Evolutionary conservation across 2,329 filamentous ascomycete species (phyloP).

Genomic region (Chrysoporthe cubensis): DNA sequence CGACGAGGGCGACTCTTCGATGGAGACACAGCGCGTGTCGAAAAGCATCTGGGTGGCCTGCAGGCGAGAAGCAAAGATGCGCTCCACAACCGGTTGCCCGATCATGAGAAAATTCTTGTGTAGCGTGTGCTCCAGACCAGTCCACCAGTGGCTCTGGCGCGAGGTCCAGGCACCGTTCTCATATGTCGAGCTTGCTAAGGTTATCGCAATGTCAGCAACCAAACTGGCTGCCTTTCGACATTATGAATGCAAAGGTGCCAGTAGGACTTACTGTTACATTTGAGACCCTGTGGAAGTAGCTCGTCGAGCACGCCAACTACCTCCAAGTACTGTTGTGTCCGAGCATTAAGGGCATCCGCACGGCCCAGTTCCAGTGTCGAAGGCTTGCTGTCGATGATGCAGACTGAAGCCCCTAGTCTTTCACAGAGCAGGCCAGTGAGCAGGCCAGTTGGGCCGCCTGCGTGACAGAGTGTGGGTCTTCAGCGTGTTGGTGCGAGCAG

Average conservation of each 20-base stretch:
- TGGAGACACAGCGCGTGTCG: background rate
- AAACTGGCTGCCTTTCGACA: background rate
- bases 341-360: constrained; percentile 53
- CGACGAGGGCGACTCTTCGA: constrained; percentile 20
- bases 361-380: constrained; percentile 44
- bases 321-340: constrained; percentile 53
- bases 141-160: constrained; percentile 53
- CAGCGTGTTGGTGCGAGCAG: background rate
- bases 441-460: constrained; percentile 1
- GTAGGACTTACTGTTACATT: constrained; percentile 48
- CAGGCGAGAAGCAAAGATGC: constrained; percentile 39
- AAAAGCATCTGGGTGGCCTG: constrained; percentile 13
- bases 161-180: constrained; percentile 51
- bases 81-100: constrained; percentile 51
- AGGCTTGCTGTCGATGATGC: constrained; percentile 6
- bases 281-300: constrained; percentile 47
- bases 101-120: constrained; percentile 57
- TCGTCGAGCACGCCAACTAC: constrained; percentile 48
- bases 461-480: background rate
- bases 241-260: background rate
- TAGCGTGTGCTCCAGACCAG: constrained; percentile 46
- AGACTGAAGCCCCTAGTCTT: background rate
- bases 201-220: background rate
- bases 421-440: background rate
- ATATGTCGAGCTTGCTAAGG: constrained; percentile 45